These are phyloP conservation scores for Pythium plurisporium DNA, from an alignment of 352 stramenopile genomes.

Conservation along the genomic window DNA sequence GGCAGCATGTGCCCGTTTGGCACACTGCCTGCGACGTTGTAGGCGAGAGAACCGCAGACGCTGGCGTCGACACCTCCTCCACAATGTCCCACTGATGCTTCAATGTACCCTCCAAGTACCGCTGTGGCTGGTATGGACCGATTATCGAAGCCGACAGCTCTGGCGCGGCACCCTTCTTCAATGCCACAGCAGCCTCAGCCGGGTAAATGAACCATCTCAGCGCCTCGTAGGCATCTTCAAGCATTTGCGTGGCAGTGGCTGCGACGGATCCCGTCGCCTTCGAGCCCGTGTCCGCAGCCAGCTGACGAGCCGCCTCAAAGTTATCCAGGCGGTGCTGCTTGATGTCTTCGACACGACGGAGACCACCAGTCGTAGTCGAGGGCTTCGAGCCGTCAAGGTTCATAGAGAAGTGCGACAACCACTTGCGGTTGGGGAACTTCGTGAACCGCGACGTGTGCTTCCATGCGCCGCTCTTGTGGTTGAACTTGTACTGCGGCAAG, in stretches of 20 bases:
- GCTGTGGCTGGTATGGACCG: constrained; percentile 26
- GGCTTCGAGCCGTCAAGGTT: background rate
- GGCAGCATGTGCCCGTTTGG: constrained; percentile 17
- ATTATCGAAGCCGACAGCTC: background rate
- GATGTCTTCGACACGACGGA: background rate
- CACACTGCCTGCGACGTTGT: background rate
- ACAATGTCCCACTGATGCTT: no score
- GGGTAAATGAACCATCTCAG: constrained; percentile 49
- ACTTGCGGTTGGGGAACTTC: constrained; percentile 24
- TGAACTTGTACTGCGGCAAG: constrained; percentile 90
- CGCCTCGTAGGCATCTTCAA: constrained; percentile 24
- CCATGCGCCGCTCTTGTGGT: constrained; percentile 93
- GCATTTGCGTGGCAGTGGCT: constrained; percentile 16
- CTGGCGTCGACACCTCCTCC: background rate
- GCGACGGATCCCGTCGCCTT: background rate
- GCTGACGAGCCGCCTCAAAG: constrained; percentile 14
- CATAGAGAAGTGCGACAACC: constrained; percentile 23
- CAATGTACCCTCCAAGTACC: no score
- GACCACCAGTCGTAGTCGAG: background rate
- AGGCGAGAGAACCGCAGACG: background rate
- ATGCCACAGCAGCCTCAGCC: constrained; percentile 26
- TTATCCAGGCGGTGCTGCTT: constrained; percentile 19
- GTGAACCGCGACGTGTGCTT: constrained; percentile 47
- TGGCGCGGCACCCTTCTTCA: constrained; percentile 11
- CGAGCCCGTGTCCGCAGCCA: constrained; percentile 15